A percentile compares a stretch with the other conserved stretches of the same genome.
Evolutionary conservation across 2,329 filamentous ascomycete genomes (phyloP).

Genomic region (Orbilia ellipsospora): DNA sequence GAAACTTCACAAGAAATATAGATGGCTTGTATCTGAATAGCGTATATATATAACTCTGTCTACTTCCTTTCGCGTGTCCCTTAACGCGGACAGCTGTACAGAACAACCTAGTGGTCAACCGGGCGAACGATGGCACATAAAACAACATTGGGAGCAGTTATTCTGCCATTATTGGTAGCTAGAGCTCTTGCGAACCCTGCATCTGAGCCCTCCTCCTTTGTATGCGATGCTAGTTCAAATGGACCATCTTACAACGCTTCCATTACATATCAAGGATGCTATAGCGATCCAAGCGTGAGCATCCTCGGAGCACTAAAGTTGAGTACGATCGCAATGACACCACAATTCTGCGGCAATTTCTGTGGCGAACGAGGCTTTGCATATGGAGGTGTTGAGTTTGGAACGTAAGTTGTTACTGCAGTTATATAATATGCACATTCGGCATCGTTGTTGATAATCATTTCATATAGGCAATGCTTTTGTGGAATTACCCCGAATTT

Average conservation of each 20-base stretch:
- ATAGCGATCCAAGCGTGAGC: constrained; percentile 17
- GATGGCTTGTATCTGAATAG: no score
- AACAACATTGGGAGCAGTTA: no score
- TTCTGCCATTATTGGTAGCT: no score
- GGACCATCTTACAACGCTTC: constrained; percentile 14
- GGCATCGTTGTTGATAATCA: no score
- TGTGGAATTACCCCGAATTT: constrained; percentile 1
- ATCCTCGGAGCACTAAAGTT: constrained; percentile 6
- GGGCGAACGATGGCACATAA: no score
- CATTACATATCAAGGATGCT: constrained; percentile 14
- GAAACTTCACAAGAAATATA: no score
- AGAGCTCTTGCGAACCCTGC: no score
- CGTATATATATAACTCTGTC: no score
- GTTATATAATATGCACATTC: background rate
- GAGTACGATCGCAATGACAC: constrained; percentile 14
- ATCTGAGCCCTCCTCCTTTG: background rate
- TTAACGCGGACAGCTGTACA: no score
- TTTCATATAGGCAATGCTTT: background rate
- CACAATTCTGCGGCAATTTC: constrained; percentile 19
- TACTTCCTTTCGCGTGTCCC: no score
- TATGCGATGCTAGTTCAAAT: constrained; percentile 8
- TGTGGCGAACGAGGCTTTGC: constrained; percentile 16
- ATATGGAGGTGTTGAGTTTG: constrained; percentile 9
- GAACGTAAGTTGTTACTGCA: constrained; percentile 9
- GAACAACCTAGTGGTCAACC: no score